Evolutionary conservation across 2,329 filamentous ascomycete species (phyloP), one percentile per base, ranked within the genome.

Genomic region (Cladosporium oxysporum): DNA sequence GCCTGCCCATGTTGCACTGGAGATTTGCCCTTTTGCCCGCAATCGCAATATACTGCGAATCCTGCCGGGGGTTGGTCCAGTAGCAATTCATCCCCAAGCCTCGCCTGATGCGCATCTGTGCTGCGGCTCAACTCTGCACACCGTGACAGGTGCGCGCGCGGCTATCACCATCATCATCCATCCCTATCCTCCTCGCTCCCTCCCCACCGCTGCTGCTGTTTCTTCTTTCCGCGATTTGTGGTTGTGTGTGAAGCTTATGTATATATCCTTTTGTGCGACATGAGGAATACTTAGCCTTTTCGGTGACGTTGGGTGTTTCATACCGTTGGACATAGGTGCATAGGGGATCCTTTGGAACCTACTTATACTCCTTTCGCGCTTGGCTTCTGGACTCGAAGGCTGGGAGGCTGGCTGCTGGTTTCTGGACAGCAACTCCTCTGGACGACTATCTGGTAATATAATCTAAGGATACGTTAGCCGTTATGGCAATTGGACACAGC

Each of bases 241-340:
- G 41, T 47, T 47, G 41, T 47, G 31, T 35, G 33, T 33, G 16
- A 21, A 21, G 52, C 28, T 33, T 55, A 12, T 55, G 33, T 21
- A 33, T 12, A 28, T 33, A 41, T 5, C 14, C 10, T 58, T 33
- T 58, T 26, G 33, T 59, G 37, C 57, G 57, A 47, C 57, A 59
- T 59, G 55, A 55, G 55, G 55, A 58, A 41, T 21, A 16, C 33
- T 41, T 31, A 33, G 28, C n/a, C 37, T 33, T 23, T 23, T 12
- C 28, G 29, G 55, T 58, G 55, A 58, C 55, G 55, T 58, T 41
- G 21, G 12, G n/a, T 58, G 55, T 58, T n/a, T 58, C 33, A 58
- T 41, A 33, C 52, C 31, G 52, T 53, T 53, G 49, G 18, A 50
- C 35, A 37, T 7, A 41, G 14, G 28, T 53, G 33, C 50, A 31